Conservation (phyloP, 352 stramenopile genomes). For the Phytophthora idaei region DNA sequence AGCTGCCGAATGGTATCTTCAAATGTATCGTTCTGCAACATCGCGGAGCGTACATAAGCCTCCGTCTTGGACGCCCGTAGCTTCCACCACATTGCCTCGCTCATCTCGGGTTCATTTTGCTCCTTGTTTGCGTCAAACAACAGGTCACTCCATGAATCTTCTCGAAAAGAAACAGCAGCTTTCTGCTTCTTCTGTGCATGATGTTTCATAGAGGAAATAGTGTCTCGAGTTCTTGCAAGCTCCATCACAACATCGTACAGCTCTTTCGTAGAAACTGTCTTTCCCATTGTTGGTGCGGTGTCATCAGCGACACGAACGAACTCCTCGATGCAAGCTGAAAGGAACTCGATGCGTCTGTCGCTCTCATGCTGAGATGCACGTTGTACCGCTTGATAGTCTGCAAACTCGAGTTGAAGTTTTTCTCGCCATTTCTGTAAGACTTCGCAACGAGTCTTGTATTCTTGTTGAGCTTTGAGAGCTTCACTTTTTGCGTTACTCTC, state of each 20-base stretch:
- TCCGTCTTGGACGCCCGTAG: conserved; percentile 44
- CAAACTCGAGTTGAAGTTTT: conserved; percentile 44
- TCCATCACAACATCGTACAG: conserved; percentile 47
- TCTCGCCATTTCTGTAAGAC: conserved; percentile 17
- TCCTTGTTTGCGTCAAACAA: neutral
- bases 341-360: conserved; percentile 50
- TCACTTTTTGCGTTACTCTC: conserved; percentile 15
- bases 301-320: conserved; percentile 41
- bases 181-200: neutral
- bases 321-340: conserved; percentile 50
- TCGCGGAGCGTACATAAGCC: conserved; percentile 38
- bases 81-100: conserved; percentile 33
- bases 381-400: conserved; percentile 33
- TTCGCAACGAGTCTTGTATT: conserved; percentile 13
- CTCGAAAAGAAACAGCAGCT: neutral
- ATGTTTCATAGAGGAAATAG: too few relatives aligned
- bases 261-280: conserved; percentile 35
- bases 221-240: conserved; percentile 26
- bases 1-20: conserved; percentile 49
- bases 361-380: conserved; percentile 33
- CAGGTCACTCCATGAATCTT: conserved; percentile 4
- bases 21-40: conserved; percentile 52
- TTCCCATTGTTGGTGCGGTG: neutral
- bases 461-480: conserved; percentile 12
- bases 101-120: conserved; percentile 3